Conservation (phyloP, 2,329 filamentous ascomycete genomes). For the Delphinella strobiligena region DNA sequence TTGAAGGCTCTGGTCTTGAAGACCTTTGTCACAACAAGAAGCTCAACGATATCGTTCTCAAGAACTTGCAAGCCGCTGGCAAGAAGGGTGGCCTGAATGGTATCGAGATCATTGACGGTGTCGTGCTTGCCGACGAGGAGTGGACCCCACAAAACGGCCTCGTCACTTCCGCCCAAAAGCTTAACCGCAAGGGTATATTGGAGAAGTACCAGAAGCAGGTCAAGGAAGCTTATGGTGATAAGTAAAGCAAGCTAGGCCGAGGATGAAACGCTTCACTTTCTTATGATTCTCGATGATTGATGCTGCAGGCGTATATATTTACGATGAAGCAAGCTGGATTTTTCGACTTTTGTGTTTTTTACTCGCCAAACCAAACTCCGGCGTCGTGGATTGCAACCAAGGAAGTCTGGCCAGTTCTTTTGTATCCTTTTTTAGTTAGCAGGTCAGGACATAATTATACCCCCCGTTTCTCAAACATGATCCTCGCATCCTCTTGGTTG, state of each 20-base stretch:
- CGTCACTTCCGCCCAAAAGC: conserved; percentile 40
- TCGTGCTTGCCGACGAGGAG: conserved; percentile 72
- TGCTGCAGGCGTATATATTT: too few species aligned
- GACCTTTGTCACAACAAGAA: conserved; percentile 56
- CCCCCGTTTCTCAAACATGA: too few species aligned
- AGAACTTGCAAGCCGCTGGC: conserved; percentile 55
- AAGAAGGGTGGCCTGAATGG: conserved; percentile 53
- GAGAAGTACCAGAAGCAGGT: conserved; percentile 41
- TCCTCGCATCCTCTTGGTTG: too few species aligned
- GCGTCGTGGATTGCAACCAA: too few species aligned
- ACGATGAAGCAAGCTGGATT: too few species aligned
- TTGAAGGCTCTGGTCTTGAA: conserved; percentile 52
- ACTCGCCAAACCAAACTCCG: too few species aligned
- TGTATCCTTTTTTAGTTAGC: too few species aligned
- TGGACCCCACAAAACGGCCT: conserved; percentile 69
- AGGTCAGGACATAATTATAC: too few species aligned
- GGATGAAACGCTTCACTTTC: too few species aligned
- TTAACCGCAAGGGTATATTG: conserved; percentile 38
- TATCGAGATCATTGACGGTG: conserved; percentile 64
- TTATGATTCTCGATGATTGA: too few species aligned
- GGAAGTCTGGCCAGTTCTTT: too few species aligned
- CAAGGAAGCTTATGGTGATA: conserved; percentile 30
- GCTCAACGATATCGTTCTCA: conserved; percentile 52
- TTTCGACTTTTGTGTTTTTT: too few species aligned
- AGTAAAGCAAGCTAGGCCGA: neutral